A percentile compares a stretch with the other conserved stretches of the same genome.
Evolutionary conservation across 2,329 filamentous ascomycete genomes (phyloP).

Genomic region (Hypomyces perniciosus): DNA sequence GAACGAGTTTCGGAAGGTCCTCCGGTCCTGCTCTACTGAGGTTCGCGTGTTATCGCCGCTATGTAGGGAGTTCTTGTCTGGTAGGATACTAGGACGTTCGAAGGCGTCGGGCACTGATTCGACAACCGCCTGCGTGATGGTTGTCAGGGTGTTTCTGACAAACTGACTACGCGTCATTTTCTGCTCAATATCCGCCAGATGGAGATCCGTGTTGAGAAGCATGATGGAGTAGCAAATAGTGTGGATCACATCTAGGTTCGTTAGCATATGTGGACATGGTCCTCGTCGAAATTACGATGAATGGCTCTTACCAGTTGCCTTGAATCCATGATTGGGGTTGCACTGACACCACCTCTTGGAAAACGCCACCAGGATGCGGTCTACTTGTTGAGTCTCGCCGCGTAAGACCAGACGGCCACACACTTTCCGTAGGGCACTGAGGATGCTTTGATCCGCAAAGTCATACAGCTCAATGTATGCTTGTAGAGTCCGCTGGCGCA

Average conservation of each 20-base stretch:
- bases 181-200: conserved; percentile 88
- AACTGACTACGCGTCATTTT: conserved; percentile 97
- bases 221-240: conserved; percentile 96
- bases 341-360: conserved; percentile 88
- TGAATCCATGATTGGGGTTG: conserved; percentile 91
- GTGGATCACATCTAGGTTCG: conserved; percentile 73
- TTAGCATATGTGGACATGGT: conserved; percentile 22
- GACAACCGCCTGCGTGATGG: conserved; percentile 68
- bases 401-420: conserved; percentile 77
- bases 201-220: conserved; percentile 90
- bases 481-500: conserved; percentile 51
- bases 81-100: conserved; percentile 51
- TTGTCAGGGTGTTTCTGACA: conserved; percentile 92
- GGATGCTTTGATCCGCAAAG: conserved; percentile 73
- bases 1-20: conserved; percentile 43
- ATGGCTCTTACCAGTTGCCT: conserved; percentile 62
- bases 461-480: conserved; percentile 94
- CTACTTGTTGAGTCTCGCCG: conserved; percentile 93
- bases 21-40: conserved; percentile 34
- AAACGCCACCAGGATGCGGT: conserved; percentile 86
- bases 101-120: conserved; percentile 67
- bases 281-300: background rate
- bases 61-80: conserved; percentile 33
- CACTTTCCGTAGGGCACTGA: conserved; percentile 70
- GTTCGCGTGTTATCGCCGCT: conserved; percentile 27